phyloP scores from a whole-genome alignment of 495 filamentous ascomycete genomes.

The Penicillium robsamsonii region DNA sequence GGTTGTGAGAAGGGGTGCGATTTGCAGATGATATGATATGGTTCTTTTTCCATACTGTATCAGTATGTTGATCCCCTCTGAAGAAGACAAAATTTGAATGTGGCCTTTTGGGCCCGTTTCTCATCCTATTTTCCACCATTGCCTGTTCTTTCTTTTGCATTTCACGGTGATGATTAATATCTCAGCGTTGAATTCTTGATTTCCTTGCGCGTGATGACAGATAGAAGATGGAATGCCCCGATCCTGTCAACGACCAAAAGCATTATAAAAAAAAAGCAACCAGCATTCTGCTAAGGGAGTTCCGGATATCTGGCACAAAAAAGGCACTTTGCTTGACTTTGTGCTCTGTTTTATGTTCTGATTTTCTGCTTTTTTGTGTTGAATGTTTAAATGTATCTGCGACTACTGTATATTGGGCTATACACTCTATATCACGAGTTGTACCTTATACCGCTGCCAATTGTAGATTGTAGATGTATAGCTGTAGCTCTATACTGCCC shows the following conservation, averaged over 20 bases:
- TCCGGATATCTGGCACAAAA: constrained; percentile 81
- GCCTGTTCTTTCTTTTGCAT: constrained; percentile 19
- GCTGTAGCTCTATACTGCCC: background rate
- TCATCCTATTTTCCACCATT: constrained; percentile 14
- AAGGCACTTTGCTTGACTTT: constrained; percentile 46
- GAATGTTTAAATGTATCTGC: constrained; percentile 16
- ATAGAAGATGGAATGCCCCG: constrained; percentile 37
- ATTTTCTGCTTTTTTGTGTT: constrained; percentile 24
- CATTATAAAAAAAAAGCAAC: constrained; percentile 22
- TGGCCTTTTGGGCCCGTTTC: constrained; percentile 19
- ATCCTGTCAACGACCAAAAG: constrained; percentile 21
- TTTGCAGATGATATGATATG: constrained; percentile 24
- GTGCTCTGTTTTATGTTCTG: constrained; percentile 35
- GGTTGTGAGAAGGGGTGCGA: background rate
- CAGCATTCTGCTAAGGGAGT: constrained; percentile 54
- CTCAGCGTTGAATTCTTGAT: constrained; percentile 19
- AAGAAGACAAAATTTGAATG: constrained; percentile 26
- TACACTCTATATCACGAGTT: constrained; percentile 25
- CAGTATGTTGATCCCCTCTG: constrained; percentile 8
- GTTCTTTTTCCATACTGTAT: constrained; percentile 5
- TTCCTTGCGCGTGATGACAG: constrained; percentile 23
- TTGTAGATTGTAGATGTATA: background rate
- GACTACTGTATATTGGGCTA: constrained; percentile 25
- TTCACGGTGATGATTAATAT: constrained; percentile 14
- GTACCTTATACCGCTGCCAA: constrained; percentile 8